Evolutionary conservation across 1,139 yeast species (phyloP).

Genomic region (Magnusiomyces paraingens): DNA sequence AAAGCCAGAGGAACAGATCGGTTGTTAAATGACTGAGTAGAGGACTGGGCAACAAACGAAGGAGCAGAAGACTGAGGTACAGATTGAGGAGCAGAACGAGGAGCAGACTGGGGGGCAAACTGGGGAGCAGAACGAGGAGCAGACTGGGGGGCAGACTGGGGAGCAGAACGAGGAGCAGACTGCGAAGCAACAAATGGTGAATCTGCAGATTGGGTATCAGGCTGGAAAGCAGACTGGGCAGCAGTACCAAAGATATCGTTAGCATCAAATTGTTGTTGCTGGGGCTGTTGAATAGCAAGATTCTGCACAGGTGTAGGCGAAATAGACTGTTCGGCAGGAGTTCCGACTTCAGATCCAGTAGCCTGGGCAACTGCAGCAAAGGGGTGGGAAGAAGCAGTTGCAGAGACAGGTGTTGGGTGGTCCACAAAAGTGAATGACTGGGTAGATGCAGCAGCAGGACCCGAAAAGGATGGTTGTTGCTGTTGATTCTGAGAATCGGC

Average conservation of each 20-base stretch:
- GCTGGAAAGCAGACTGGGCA: background rate
- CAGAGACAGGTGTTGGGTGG: too few species aligned
- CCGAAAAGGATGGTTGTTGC: too few species aligned
- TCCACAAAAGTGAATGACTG: too few species aligned
- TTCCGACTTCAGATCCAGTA: background rate
- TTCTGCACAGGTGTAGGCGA: background rate
- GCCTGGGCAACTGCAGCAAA: background rate
- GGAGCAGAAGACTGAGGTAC: background rate
- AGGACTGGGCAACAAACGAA: conserved; percentile 1
- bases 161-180: conserved; percentile 14
- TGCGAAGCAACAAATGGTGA: too few species aligned
- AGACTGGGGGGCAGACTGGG: too few species aligned
- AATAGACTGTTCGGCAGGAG: too few species aligned
- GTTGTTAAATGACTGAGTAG: background rate
- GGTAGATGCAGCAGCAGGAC: too few species aligned
- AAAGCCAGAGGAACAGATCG: background rate
- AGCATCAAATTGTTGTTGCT: background rate
- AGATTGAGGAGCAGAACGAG: background rate
- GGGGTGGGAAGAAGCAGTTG: too few species aligned
- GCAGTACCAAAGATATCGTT: conserved; percentile 11
- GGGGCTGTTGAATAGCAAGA: background rate
- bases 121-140: background rate
- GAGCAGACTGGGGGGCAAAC: background rate
- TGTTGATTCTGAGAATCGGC: too few species aligned
- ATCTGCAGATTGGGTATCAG: conserved; percentile 20